phyloP scores from a whole-genome alignment of 495 filamentous ascomycete genomes.

The Podospora pseudoanserina region DNA sequence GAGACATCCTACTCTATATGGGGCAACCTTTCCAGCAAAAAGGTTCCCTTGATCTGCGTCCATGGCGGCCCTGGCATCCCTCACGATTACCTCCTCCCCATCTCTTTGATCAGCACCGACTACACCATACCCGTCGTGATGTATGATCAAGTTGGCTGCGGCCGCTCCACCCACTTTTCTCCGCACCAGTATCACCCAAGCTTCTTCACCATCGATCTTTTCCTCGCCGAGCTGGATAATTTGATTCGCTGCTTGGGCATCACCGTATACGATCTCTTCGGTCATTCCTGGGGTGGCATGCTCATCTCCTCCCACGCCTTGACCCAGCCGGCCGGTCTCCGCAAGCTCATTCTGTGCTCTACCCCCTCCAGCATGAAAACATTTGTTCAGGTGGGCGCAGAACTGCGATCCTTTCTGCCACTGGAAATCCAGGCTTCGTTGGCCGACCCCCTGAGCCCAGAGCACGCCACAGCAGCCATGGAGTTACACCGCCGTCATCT shows the following conservation, averaged over 20 bases:
- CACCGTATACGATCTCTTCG: conserved; percentile 40
- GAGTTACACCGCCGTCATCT: conserved; percentile 43
- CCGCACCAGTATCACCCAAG: conserved; percentile 38
- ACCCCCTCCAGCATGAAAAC: conserved; percentile 29
- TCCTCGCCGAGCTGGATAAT: conserved; percentile 49
- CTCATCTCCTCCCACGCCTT: conserved; percentile 36
- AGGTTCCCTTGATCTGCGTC: conserved; percentile 38
- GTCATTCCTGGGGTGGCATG: conserved; percentile 54
- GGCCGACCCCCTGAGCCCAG: conserved; percentile 18
- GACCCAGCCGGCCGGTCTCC: conserved; percentile 20
- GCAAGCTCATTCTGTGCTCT: conserved; percentile 22
- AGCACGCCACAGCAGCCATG: conserved; percentile 44
- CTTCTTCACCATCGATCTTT: conserved; percentile 49
- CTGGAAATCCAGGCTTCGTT: conserved; percentile 18
- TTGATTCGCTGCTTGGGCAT: conserved; percentile 43
- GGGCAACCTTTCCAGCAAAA: conserved; percentile 11
- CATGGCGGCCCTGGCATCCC: conserved; percentile 49
- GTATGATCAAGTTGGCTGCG: conserved; percentile 55
- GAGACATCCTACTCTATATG: conserved; percentile 16
- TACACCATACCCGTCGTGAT: conserved; percentile 43
- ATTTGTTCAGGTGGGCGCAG: conserved; percentile 15
- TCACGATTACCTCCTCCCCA: conserved; percentile 42
- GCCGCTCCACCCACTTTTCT: conserved; percentile 43
- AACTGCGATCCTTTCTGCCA: conserved; percentile 19
- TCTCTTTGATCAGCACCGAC: conserved; percentile 32